Conservation (phyloP, 768 basidiomycete species). For the Nidula microcarpa region DNA sequence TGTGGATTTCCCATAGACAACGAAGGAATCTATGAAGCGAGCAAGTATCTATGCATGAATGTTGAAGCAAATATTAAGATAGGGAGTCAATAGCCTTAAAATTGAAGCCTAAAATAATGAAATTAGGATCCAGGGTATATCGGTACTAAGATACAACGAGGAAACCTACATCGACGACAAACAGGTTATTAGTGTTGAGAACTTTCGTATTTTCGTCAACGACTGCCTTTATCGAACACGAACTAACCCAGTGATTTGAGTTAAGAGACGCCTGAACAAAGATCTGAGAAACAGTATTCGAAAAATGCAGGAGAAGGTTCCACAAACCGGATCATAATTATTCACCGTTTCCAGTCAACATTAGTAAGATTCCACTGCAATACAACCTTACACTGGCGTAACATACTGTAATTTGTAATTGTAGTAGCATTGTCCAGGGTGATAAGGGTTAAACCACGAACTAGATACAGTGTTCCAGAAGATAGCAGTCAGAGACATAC, state of each 20-base stretch:
- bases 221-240: constrained; percentile 48
- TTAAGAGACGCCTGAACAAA: constrained; percentile 40
- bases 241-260: constrained; percentile 69
- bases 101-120: constrained; percentile 25
- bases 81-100: no score
- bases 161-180: constrained; percentile 46
- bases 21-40: constrained; percentile 35
- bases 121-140: constrained; percentile 3
- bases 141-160: not conserved
- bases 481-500: no score
- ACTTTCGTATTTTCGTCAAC: constrained; percentile 61
- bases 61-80: no score
- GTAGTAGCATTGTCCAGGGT: constrained; percentile 60
- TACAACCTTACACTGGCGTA: not conserved
- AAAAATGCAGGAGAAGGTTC: no score
- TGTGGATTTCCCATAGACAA: constrained; percentile 60
- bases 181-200: constrained; percentile 43
- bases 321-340: constrained; percentile 31
- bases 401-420: constrained; percentile 35
- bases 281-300: no score
- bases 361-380: not conserved
- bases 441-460: constrained; percentile 50
- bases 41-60: not conserved
- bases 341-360: constrained; percentile 20
- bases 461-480: no score